Evolutionary conservation across 2,329 filamentous ascomycete genomes (phyloP).

Genomic region (Trichophyton rubrum): DNA sequence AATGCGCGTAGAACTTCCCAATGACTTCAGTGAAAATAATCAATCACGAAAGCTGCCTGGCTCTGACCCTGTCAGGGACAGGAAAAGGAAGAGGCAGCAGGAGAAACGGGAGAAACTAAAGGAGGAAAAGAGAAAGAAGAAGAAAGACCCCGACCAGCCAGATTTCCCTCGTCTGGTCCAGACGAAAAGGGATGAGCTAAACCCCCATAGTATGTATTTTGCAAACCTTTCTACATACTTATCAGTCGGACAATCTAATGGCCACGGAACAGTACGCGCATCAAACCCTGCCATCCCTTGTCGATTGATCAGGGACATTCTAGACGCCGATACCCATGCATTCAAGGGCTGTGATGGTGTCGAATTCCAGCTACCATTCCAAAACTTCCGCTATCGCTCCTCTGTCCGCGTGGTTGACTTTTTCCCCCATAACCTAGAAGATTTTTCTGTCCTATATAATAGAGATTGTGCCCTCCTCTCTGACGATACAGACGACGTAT

Average conservation of each 20-base stretch:
- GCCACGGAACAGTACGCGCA: slow-evolving; percentile 33
- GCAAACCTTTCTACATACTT: background rate
- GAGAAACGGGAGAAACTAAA: slow-evolving; percentile 18
- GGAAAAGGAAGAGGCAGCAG: slow-evolving; percentile 20
- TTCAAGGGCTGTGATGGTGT: slow-evolving; percentile 35
- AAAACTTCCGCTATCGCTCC: slow-evolving; percentile 57
- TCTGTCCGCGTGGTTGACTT: slow-evolving; percentile 73
- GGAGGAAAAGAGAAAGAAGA: slow-evolving; percentile 19
- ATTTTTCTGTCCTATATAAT: slow-evolving; percentile 50
- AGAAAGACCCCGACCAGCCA: slow-evolving; percentile 13
- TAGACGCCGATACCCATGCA: slow-evolving; percentile 35
- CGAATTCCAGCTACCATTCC: slow-evolving; percentile 52
- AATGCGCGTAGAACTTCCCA: slow-evolving; percentile 23
- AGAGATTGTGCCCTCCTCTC: slow-evolving; percentile 39
- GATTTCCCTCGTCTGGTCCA: slow-evolving; percentile 9
- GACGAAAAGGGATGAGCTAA: slow-evolving; percentile 19
- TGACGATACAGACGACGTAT: slow-evolving; percentile 25
- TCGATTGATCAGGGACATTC: slow-evolving; percentile 37
- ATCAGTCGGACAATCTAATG: background rate
- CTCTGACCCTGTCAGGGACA: slow-evolving; percentile 15
- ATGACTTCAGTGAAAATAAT: slow-evolving; percentile 24
- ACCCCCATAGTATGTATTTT: slow-evolving; percentile 31
- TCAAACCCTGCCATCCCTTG: slow-evolving; percentile 30
- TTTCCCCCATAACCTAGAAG: slow-evolving; percentile 53
- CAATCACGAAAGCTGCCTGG: background rate